These are phyloP conservation scores for Centrapalus pauciflorus DNA, from an alignment of 129 eudicot genomes.

Conservation along the genomic window DNA sequence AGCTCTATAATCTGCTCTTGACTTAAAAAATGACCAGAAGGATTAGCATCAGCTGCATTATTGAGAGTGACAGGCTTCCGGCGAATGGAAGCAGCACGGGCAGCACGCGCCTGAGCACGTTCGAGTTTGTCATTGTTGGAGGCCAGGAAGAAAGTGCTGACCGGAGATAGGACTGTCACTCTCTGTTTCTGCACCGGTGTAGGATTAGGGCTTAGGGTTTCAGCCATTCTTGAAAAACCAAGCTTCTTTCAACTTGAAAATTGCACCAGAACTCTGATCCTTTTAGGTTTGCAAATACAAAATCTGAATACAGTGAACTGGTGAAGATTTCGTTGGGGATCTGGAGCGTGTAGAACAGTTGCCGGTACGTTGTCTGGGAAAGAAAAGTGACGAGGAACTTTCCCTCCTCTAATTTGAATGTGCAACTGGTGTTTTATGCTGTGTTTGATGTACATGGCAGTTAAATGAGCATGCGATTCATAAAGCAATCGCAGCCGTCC, in stretches of 20 bases:
- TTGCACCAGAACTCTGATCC: background rate
- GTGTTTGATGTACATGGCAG: slow-evolving; percentile 5
- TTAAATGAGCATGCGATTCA: background rate
- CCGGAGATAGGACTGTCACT: slow-evolving; percentile 43
- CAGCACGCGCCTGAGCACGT: slow-evolving; percentile 92
- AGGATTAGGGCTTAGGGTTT: slow-evolving; percentile 58
- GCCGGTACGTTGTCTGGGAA: background rate
- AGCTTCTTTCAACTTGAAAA: background rate
- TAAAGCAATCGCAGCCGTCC: background rate
- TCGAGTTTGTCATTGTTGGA: slow-evolving; percentile 82
- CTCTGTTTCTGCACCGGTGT: slow-evolving; percentile 36
- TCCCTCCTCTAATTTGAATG: slow-evolving; percentile 13
- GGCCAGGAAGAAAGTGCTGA: slow-evolving; percentile 55
- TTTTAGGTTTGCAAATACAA: too few species aligned
- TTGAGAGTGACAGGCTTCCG: slow-evolving; percentile 39
- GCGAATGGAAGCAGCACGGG: slow-evolving; percentile 72
- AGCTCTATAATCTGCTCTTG: slow-evolving; percentile 71
- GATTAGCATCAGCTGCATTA: slow-evolving; percentile 15
- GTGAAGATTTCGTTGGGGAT: background rate
- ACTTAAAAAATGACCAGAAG: slow-evolving; percentile 32
- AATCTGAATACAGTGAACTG: too few species aligned
- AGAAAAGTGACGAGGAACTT: background rate
- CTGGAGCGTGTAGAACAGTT: background rate
- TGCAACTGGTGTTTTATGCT: background rate
- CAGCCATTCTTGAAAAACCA: slow-evolving; percentile 42